A percentile compares a stretch with the other conserved stretches of the same genome.
Evolutionary conservation across 73 alveolate genomes (phyloP).

Genomic region (Symbiodinium natans): DNA sequence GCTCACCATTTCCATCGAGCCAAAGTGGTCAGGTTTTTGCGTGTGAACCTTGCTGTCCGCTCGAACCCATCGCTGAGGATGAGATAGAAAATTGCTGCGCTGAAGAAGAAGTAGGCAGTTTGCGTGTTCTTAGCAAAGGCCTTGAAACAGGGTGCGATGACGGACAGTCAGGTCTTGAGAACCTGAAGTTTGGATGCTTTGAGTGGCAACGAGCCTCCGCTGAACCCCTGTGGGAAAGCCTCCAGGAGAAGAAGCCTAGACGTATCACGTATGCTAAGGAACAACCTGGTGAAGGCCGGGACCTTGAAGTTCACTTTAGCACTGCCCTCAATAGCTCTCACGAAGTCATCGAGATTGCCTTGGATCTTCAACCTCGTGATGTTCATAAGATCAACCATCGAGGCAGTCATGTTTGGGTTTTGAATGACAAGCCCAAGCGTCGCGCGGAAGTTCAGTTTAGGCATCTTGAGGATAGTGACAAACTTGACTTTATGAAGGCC

Average conservation of each 20-base stretch:
- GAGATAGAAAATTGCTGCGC: no score
- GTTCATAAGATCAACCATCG: neutral
- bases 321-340: no score
- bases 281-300: no score
- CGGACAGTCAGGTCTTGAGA: no score
- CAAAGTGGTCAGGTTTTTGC: no score
- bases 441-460: constrained; percentile 30
- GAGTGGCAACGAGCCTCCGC: neutral
- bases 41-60: no score
- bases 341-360: neutral
- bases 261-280: no score
- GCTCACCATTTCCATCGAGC: no score
- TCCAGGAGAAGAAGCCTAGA: no score
- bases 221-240: neutral
- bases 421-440: constrained; percentile 13
- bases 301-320: neutral
- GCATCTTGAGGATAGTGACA: neutral
- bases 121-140: neutral
- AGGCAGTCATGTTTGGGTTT: neutral
- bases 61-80: no score
- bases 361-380: neutral
- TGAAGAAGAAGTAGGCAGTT: no score
- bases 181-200: neutral
- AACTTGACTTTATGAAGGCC: neutral
- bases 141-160: neutral